Conservation (phyloP, 73 alveolate species). For the Strombidium stylifer region DNA sequence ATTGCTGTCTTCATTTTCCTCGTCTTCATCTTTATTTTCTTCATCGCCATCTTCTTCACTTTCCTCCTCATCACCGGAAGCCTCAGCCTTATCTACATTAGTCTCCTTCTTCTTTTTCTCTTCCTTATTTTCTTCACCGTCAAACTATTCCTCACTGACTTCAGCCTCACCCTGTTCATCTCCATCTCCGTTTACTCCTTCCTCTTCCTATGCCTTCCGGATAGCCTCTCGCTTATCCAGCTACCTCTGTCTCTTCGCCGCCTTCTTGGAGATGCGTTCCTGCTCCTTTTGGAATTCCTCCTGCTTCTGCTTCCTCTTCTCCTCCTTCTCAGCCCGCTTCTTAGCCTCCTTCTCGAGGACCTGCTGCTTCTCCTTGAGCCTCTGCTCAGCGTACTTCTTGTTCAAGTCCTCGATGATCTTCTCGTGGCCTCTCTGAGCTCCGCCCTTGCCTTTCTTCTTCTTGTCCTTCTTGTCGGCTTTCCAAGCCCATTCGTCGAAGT, state of each 20-base stretch:
- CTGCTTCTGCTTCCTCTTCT: slow-evolving; percentile 19
- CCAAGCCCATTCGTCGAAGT: too few relatives aligned
- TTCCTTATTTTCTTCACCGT: slow-evolving; percentile 42
- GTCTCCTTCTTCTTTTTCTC: slow-evolving; percentile 44
- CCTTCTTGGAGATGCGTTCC: slow-evolving; percentile 34
- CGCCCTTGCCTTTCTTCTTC: slow-evolving; percentile 26
- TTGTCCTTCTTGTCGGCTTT: too few relatives aligned
- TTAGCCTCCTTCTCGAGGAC: too few relatives aligned
- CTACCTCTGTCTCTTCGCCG: slow-evolving; percentile 49
- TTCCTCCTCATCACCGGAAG: not conserved
- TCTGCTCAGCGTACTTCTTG: slow-evolving; percentile 18
- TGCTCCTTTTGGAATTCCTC: slow-evolving; percentile 49
- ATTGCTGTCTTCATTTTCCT: slow-evolving; percentile 38
- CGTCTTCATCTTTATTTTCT: slow-evolving; percentile 43
- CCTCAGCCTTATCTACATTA: slow-evolving; percentile 20
- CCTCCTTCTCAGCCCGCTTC: too few relatives aligned
- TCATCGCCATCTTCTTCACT: not conserved
- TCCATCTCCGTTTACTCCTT: too few relatives aligned
- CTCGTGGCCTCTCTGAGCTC: slow-evolving; percentile 3
- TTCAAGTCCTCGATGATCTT: slow-evolving; percentile 6
- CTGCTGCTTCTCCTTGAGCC: slow-evolving; percentile 24
- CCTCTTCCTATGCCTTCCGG: too few relatives aligned
- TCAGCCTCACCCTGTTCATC: slow-evolving; percentile 34
- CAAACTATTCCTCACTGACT: slow-evolving; percentile 2
- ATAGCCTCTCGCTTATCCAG: slow-evolving; percentile 37